phyloP scores from a whole-genome alignment of 176 grass and related monocot genomes.

The Areca catechu region DNA sequence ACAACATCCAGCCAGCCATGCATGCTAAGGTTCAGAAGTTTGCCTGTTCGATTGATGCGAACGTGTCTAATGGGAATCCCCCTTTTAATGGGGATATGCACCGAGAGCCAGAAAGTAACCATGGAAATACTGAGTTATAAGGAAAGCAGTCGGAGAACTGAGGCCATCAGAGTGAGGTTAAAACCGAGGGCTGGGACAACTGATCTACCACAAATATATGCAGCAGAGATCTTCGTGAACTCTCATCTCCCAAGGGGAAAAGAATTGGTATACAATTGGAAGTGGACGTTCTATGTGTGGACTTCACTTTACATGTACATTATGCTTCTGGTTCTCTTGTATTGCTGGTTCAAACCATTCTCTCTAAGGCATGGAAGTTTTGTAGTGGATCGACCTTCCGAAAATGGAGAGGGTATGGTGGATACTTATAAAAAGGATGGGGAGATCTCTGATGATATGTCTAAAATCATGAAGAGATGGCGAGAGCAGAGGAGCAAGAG shows the following conservation, averaged over 20 bases:
- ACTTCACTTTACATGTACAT: slow-evolving; percentile 29
- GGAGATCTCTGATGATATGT: slow-evolving; percentile 15
- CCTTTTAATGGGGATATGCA: slow-evolving; percentile 24
- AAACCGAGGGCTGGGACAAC: slow-evolving; percentile 30
- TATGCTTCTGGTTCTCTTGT: slow-evolving; percentile 22
- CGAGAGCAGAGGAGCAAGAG: slow-evolving; percentile 28
- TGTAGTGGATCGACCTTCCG: not conserved
- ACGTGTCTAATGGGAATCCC: slow-evolving; percentile 27
- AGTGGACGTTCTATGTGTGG: slow-evolving; percentile 36
- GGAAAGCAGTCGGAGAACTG: slow-evolving; percentile 14
- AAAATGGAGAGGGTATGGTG: not conserved
- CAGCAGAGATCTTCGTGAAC: slow-evolving; percentile 21
- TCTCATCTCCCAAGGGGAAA: slow-evolving; percentile 36
- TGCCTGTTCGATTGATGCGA: slow-evolving; percentile 28
- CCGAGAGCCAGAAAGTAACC: slow-evolving; percentile 26
- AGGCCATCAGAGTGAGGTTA: slow-evolving; percentile 21
- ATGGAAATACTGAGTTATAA: slow-evolving; percentile 27
- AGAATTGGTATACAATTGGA: slow-evolving; percentile 27
- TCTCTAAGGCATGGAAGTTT: slow-evolving; percentile 6
- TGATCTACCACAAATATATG: slow-evolving; percentile 36
- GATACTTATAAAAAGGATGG: not conserved
- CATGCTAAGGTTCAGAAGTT: slow-evolving; percentile 30
- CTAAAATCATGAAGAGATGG: slow-evolving; percentile 21
- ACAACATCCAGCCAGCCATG: slow-evolving; percentile 26
- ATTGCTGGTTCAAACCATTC: slow-evolving; percentile 26